Evolutionary conservation across 306 rosid species (phyloP).

Genomic region (Sindora glabra): DNA sequence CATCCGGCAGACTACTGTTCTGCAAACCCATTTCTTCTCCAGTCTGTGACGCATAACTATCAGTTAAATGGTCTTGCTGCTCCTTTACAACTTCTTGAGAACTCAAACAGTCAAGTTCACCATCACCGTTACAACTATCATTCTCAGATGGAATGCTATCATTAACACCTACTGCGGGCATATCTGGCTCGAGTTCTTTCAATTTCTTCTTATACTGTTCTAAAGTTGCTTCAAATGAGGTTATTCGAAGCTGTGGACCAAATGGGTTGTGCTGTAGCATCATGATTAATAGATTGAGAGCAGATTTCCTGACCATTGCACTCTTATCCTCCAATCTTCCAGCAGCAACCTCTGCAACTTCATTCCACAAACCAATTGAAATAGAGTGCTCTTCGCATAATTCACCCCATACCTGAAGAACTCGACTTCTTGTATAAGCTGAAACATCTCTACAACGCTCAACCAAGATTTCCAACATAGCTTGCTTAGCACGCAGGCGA

Average conservation of each 20-base stretch:
- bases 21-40: constrained; percentile 41
- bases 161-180: constrained; percentile 33
- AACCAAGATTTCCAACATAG: constrained; percentile 91
- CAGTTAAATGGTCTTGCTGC: constrained; percentile 61
- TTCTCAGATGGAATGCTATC: constrained; percentile 34
- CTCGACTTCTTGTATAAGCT: constrained; percentile 92
- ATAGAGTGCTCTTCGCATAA: constrained; percentile 83
- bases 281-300: constrained; percentile 71
- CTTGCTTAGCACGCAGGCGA: constrained; percentile 90
- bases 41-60: constrained; percentile 52
- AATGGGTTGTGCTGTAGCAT: constrained; percentile 98
- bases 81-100: constrained; percentile 30
- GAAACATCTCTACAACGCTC: constrained; percentile 98
- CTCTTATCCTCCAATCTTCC: constrained; percentile 98
- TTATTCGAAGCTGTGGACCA: constrained; percentile 84
- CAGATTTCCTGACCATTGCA: constrained; percentile 88
- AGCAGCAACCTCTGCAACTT: constrained; percentile 78
- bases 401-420: constrained; percentile 97
- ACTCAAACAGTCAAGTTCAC: constrained; percentile 49
- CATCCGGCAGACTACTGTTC: constrained; percentile 63
- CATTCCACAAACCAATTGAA: constrained; percentile 97
- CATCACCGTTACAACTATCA: constrained; percentile 36
- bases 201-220: constrained; percentile 72
- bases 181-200: constrained; percentile 63
- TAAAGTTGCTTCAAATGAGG: constrained; percentile 86